A percentile compares a stretch with the other conserved stretches of the same genome.
phyloP scores from a whole-genome alignment of 2,329 filamentous ascomycete species.

The Pestalotiopsis sp. region DNA sequence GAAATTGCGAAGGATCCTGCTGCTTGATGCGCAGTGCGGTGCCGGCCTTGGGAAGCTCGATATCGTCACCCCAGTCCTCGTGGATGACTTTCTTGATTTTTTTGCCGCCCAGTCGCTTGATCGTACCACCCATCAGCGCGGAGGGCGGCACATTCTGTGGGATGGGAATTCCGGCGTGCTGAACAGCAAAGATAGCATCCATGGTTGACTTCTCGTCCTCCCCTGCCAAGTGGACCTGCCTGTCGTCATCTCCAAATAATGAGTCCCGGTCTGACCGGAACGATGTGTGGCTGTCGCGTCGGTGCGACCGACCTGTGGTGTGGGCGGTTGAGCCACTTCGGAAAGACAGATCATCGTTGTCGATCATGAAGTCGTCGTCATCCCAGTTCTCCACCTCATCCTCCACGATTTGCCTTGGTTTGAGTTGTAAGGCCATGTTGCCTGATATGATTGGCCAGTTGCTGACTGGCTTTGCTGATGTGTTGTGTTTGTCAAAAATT shows the following conservation, averaged over 20 bases:
- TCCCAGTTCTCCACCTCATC: constrained; percentile 77
- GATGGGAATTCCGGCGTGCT: constrained; percentile 88
- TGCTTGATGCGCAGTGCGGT: constrained; percentile 68
- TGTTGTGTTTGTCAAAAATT: neutral
- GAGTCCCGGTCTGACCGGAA: constrained; percentile 83
- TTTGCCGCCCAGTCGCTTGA: constrained; percentile 81
- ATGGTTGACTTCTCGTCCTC: constrained; percentile 83
- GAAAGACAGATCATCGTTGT: constrained; percentile 66
- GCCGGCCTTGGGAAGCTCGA: constrained; percentile 66
- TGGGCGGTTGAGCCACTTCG: constrained; percentile 48
- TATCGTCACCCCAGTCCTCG: constrained; percentile 81
- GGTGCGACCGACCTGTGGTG: constrained; percentile 50
- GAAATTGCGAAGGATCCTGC: constrained; percentile 62
- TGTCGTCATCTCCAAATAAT: constrained; percentile 79
- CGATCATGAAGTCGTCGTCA: constrained; percentile 74
- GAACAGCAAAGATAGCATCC: constrained; percentile 85
- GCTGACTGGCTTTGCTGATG: neutral
- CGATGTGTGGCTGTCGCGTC: constrained; percentile 80
- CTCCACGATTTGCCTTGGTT: constrained; percentile 53
- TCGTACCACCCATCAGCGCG: constrained; percentile 87
- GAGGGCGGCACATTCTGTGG: constrained; percentile 86
- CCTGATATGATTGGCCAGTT: constrained; percentile 15
- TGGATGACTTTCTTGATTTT: constrained; percentile 74
- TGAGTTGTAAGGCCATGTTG: constrained; percentile 59
- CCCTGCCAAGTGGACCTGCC: constrained; percentile 80